A percentile compares a stretch with the other conserved stretches of the same genome.
phyloP scores from a whole-genome alignment of 192 early-diverging fungal genomes.

The Umbelopsis vinacea region DNA sequence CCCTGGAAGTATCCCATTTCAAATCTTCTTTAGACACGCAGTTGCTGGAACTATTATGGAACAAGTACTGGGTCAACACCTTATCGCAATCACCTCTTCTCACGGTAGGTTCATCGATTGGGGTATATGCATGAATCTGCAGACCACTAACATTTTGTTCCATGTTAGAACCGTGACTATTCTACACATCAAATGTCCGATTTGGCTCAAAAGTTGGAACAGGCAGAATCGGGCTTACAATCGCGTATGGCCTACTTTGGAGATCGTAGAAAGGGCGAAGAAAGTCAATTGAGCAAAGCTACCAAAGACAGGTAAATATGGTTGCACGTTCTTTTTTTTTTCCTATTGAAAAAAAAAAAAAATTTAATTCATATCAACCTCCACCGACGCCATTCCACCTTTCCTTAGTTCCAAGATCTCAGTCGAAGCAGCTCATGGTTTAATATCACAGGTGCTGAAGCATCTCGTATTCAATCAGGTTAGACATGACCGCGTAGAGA shows the following conservation, averaged over 20 bases:
- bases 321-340: slow-evolving; percentile 20
- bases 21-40: slow-evolving; percentile 88
- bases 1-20: slow-evolving; percentile 89
- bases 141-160: not conserved
- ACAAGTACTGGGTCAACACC: slow-evolving; percentile 98
- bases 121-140: not conserved
- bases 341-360: too few species aligned
- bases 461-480: slow-evolving; percentile 73
- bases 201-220: slow-evolving; percentile 83
- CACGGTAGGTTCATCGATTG: slow-evolving; percentile 54
- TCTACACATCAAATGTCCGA: slow-evolving; percentile 78
- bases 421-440: slow-evolving; percentile 77
- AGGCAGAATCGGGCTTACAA: slow-evolving; percentile 64
- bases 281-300: slow-evolving; percentile 69
- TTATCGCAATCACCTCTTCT: slow-evolving; percentile 90
- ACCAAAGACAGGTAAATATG: slow-evolving; percentile 66
- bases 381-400: not conserved
- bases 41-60: slow-evolving; percentile 92
- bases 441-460: slow-evolving; percentile 86
- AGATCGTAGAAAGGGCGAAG: slow-evolving; percentile 58
- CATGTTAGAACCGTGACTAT: slow-evolving; percentile 78
- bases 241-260: slow-evolving; percentile 50
- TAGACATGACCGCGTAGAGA: not conserved
- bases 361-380: too few species aligned
- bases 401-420: slow-evolving; percentile 74